phyloP scores from a whole-genome alignment of 1,284 basidiomycete species.

The Schizophyllum amplum region DNA sequence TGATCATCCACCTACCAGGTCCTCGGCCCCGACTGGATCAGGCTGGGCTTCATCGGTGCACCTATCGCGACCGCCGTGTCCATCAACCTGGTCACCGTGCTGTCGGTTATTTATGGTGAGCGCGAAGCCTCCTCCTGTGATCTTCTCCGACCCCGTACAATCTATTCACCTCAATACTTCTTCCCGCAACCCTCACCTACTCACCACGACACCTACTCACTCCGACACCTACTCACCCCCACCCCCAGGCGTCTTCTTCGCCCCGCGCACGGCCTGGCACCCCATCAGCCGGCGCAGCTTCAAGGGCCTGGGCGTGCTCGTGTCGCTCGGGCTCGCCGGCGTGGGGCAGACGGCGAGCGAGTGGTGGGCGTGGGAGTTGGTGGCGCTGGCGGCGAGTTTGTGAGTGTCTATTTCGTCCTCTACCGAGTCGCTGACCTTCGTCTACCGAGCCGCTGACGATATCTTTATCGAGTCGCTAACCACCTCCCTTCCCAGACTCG shows the following conservation, averaged over 20 bases:
- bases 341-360: constrained; percentile 47
- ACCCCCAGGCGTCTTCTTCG: constrained; percentile 63
- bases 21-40: constrained; percentile 72
- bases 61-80: constrained; percentile 86
- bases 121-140: too few species aligned
- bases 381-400: constrained; percentile 52
- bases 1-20: constrained; percentile 33
- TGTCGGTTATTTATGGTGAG: constrained; percentile 71
- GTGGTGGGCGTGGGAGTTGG: constrained; percentile 91
- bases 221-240: too few species aligned
- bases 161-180: too few species aligned
- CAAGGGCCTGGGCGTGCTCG: constrained; percentile 13
- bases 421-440: too few species aligned
- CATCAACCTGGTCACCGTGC: constrained; percentile 75
- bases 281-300: constrained; percentile 51
- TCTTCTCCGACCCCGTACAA: too few species aligned
- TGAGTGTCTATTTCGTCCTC: too few species aligned
- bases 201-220: too few species aligned
- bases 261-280: constrained; percentile 79
- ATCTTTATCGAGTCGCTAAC: not conserved
- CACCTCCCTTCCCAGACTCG: constrained; percentile 26
- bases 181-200: too few species aligned
- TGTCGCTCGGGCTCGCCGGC: constrained; percentile 14
- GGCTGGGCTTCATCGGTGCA: constrained; percentile 90
- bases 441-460: too few species aligned